Percentiles rank a stretch among this genome's conserved stretches.
phyloP scores from a whole-genome alignment of 78 protist species.

The Chrysochromulina parva region DNA sequence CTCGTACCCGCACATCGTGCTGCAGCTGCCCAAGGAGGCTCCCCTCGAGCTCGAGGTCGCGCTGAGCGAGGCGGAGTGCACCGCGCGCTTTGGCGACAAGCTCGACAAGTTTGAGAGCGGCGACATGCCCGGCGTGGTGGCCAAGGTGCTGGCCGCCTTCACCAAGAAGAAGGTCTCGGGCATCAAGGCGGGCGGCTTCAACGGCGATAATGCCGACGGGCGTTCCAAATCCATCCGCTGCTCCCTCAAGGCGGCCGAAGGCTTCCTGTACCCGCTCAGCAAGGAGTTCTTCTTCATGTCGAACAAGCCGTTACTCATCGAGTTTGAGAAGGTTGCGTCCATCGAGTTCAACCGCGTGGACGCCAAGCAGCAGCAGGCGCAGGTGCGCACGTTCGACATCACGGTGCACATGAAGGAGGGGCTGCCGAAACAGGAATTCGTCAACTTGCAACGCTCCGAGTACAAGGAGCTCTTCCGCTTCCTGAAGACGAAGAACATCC shows the following conservation, averaged over 20 bases:
- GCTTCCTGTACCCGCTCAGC: slow-evolving; percentile 67
- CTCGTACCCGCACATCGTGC: slow-evolving; percentile 54
- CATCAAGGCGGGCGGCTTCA: neutral
- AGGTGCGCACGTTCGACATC: neutral
- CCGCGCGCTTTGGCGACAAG: neutral
- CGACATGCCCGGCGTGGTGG: neutral
- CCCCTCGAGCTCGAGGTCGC: neutral
- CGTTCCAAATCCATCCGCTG: slow-evolving; percentile 45
- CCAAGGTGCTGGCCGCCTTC: neutral
- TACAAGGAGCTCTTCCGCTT: slow-evolving; percentile 3
- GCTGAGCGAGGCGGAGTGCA: neutral
- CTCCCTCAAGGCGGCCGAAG: slow-evolving; percentile 68
- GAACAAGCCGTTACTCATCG: slow-evolving; percentile 64
- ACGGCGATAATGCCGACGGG: neutral
- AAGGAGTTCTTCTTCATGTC: slow-evolving; percentile 61
- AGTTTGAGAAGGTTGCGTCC: neutral
- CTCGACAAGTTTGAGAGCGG: slow-evolving; percentile 7
- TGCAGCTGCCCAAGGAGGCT: slow-evolving; percentile 51
- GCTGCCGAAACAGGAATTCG: neutral
- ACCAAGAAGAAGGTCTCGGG: neutral
- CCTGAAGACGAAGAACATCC: neutral
- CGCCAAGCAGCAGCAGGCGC: neutral
- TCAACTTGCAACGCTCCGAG: neutral
- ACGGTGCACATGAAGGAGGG: neutral
- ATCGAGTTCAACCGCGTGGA: slow-evolving; percentile 1